Evolutionary conservation across 2,329 filamentous ascomycete species (phyloP).

Genomic region (Capronia americana): DNA sequence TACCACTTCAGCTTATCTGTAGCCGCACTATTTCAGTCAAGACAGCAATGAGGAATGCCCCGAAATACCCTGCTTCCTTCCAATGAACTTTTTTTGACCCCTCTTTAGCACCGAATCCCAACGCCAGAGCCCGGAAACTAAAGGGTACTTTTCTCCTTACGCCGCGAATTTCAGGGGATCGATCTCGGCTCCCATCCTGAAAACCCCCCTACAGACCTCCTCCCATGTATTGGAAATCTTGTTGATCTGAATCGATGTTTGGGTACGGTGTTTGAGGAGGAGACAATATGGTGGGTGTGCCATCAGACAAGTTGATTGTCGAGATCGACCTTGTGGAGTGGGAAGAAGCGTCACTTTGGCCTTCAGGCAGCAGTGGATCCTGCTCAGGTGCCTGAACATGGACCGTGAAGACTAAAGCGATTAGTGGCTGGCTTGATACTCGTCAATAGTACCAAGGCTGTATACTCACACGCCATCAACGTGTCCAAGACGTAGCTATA

Average conservation of each 20-base stretch:
- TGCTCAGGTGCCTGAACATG: slow-evolving; percentile 5
- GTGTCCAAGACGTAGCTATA: slow-evolving; percentile 5
- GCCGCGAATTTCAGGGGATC: neutral
- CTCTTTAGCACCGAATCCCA: neutral
- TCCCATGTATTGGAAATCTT: slow-evolving; percentile 22
- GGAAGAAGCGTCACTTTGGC: neutral
- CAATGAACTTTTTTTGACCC: neutral
- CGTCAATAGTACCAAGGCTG: neutral
- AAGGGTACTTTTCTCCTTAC: neutral
- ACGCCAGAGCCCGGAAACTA: neutral
- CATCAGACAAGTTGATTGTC: slow-evolving; percentile 16
- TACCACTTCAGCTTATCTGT: neutral
- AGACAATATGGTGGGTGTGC: neutral
- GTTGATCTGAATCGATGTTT: slow-evolving; percentile 2
- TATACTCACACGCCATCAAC: slow-evolving; percentile 18
- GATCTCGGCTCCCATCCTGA: neutral
- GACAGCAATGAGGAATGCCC: neutral
- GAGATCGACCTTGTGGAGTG: slow-evolving; percentile 17
- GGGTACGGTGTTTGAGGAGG: slow-evolving; percentile 18
- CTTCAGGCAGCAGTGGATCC: neutral
- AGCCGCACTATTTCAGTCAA: neutral
- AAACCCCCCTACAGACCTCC: neutral
- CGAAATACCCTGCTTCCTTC: neutral
- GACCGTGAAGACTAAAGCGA: neutral
- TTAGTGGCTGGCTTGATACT: slow-evolving; percentile 1